A percentile compares a stretch with the other conserved stretches of the same genome.
phyloP scores from a whole-genome alignment of 163 green algal genomes.

The Scenedesmus sp. region DNA sequence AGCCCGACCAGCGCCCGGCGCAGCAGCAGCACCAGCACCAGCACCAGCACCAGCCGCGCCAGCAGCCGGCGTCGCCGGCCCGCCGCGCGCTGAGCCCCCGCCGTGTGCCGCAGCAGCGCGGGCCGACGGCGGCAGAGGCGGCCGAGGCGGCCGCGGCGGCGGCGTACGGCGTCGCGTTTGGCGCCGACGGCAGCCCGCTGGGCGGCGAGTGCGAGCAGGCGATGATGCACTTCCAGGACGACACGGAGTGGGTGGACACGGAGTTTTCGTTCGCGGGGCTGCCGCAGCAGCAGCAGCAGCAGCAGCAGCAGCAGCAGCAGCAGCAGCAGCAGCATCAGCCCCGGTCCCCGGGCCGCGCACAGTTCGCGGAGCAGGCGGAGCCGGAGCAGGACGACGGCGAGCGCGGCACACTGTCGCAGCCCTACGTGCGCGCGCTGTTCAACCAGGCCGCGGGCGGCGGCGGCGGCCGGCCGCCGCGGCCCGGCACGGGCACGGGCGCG shows the following conservation, averaged over 20 bases:
- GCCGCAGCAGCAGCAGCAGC: conserved; percentile 32
- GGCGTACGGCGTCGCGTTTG: conserved; percentile 7
- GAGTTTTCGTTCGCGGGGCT: conserved; percentile 31
- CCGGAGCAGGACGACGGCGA: neutral
- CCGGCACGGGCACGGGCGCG: too few species aligned
- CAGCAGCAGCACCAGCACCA: conserved; percentile 34
- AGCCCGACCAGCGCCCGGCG: conserved; percentile 1
- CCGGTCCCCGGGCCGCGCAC: too few species aligned
- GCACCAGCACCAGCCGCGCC: conserved; percentile 5
- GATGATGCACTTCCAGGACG: conserved; percentile 15
- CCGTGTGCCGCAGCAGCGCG: conserved; percentile 37
- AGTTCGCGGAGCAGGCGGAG: neutral
- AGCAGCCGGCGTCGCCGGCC: neutral
- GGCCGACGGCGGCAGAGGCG: conserved; percentile 2
- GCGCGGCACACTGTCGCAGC: conserved; percentile 26
- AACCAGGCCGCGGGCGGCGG: too few species aligned
- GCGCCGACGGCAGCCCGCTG: neutral
- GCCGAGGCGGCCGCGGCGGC: neutral
- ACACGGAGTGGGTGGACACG: conserved; percentile 43
- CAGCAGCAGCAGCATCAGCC: conserved; percentile 24
- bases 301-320: conserved; percentile 23
- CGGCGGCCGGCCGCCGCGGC: too few species aligned
- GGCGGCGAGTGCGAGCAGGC: too few species aligned
- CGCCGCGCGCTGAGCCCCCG: neutral
- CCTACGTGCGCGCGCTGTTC: conserved; percentile 56